Percentiles rank a stretch among this genome's conserved stretches.
Conservation (phyloP, 75 land plant species). For the Azolla pinnata region DNA sequence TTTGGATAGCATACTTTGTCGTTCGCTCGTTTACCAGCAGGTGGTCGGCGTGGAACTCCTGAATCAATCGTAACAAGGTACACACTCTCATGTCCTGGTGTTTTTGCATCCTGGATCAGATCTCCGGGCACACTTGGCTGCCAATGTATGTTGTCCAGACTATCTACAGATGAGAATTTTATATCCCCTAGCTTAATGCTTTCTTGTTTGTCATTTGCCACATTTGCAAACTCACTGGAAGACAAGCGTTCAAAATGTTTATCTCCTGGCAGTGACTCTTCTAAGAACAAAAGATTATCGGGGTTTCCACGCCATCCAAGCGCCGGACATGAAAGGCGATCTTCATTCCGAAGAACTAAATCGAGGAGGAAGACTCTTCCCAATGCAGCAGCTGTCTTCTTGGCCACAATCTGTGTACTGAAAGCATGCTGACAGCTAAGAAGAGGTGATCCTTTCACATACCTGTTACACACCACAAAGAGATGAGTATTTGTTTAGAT, state of each 20-base stretch:
- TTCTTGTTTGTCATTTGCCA: constrained; percentile 12
- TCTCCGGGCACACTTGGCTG: constrained; percentile 15
- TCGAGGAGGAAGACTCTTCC: constrained; percentile 77
- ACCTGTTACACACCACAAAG: constrained; percentile 37
- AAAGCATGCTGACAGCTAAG: constrained; percentile 57
- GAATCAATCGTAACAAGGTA: constrained; percentile 87
- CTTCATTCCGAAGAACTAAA: constrained; percentile 91
- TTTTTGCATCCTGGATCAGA: constrained; percentile 19
- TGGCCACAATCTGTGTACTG: constrained; percentile 45
- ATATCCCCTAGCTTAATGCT: constrained; percentile 11
- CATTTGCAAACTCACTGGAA: neutral
- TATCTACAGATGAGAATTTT: constrained; percentile 47
- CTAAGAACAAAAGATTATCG: constrained; percentile 68
- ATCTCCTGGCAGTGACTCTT: constrained; percentile 23
- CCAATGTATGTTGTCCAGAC: constrained; percentile 21
- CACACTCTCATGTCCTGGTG: constrained; percentile 16
- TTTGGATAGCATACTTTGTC: constrained; percentile 73
- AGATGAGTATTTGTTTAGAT: no score
- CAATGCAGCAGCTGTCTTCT: constrained; percentile 56
- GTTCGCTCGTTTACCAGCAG: constrained; percentile 69
- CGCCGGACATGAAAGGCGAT: constrained; percentile 70
- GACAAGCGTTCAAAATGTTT: neutral
- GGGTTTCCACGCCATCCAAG: constrained; percentile 95
- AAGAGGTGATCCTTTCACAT: constrained; percentile 76
- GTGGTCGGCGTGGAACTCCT: constrained; percentile 93